phyloP scores from a whole-genome alignment of 2,329 filamentous ascomycete species.

The Hawksworthiomyces lignivorus region DNA sequence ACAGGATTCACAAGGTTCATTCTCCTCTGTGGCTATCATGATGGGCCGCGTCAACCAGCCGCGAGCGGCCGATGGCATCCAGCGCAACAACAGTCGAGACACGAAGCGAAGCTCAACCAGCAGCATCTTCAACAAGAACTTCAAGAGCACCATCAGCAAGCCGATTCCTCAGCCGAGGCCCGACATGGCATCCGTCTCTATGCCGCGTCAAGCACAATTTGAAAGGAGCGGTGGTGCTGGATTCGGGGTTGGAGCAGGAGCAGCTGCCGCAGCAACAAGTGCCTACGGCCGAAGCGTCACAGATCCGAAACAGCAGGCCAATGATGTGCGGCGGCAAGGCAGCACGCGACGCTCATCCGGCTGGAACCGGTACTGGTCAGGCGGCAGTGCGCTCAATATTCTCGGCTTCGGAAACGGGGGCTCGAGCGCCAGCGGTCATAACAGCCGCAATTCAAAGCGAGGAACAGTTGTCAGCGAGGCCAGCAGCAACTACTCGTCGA shows the following conservation, averaged over 20 bases:
- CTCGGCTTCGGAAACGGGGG: constrained; percentile 51
- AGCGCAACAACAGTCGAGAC: constrained; percentile 41
- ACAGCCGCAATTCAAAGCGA: constrained; percentile 28
- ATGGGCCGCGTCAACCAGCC: constrained; percentile 53
- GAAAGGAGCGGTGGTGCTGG: constrained; percentile 3
- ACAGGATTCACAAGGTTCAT: constrained; percentile 47
- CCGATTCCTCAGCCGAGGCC: constrained; percentile 41
- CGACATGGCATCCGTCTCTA: constrained; percentile 15
- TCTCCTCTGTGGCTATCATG: constrained; percentile 57
- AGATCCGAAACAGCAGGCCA: constrained; percentile 19
- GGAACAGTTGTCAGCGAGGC: constrained; percentile 47
- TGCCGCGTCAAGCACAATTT: constrained; percentile 31
- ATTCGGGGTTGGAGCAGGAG: constrained; percentile 3
- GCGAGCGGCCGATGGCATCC: constrained; percentile 25
- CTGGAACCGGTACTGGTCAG: constrained; percentile 73
- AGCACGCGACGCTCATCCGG: constrained; percentile 56
- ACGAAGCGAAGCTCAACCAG: constrained; percentile 43
- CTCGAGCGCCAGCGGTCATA: constrained; percentile 31
- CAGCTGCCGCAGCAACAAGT: not conserved
- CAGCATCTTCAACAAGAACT: constrained; percentile 54
- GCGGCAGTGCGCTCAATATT: constrained; percentile 60
- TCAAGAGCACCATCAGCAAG: constrained; percentile 56
- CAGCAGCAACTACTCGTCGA: constrained; percentile 48
- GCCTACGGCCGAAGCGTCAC: constrained; percentile 10
- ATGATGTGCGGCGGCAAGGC: constrained; percentile 28